phyloP scores from a whole-genome alignment of 768 basidiomycete species.

The Leccinum aurantiacum region DNA sequence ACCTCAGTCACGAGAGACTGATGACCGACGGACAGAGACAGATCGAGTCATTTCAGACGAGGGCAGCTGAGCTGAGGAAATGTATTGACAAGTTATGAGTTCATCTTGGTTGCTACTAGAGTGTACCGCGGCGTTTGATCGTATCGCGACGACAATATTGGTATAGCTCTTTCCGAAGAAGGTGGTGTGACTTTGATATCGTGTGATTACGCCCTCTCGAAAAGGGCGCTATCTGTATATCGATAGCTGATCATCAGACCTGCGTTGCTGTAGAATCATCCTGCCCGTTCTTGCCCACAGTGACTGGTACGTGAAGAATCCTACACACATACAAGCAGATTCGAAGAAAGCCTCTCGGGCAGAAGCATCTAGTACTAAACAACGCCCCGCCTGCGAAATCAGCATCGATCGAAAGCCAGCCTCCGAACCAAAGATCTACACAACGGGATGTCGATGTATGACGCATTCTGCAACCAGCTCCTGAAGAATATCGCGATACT shows the following conservation, averaged over 20 bases:
- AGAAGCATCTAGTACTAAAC: not conserved
- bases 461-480: constrained; percentile 53
- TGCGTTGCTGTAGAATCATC: too few relatives aligned
- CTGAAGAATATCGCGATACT: constrained; percentile 32
- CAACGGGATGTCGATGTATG: constrained; percentile 48
- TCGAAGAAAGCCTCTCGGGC: not conserved
- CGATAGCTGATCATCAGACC: too few relatives aligned
- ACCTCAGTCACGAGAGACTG: constrained; percentile 61
- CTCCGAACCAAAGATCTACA: constrained; percentile 7
- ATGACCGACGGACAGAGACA: constrained; percentile 49
- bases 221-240: too few relatives aligned
- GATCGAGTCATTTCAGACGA: constrained; percentile 48
- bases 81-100: constrained; percentile 37
- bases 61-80: constrained; percentile 40
- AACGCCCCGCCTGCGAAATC: constrained; percentile 5
- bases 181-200: too few relatives aligned
- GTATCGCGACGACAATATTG: not conserved
- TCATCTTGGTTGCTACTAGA: not conserved
- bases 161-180: too few relatives aligned
- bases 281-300: too few relatives aligned
- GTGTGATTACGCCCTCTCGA: too few relatives aligned
- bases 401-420: not conserved
- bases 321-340: not conserved
- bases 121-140: too few relatives aligned
- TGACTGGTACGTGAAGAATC: too few relatives aligned